Percentiles rank a stretch among this genome's conserved stretches.
Evolutionary conservation across 2,329 filamentous ascomycete genomes (phyloP).

Genomic region (Colletotrichum somersetense): DNA sequence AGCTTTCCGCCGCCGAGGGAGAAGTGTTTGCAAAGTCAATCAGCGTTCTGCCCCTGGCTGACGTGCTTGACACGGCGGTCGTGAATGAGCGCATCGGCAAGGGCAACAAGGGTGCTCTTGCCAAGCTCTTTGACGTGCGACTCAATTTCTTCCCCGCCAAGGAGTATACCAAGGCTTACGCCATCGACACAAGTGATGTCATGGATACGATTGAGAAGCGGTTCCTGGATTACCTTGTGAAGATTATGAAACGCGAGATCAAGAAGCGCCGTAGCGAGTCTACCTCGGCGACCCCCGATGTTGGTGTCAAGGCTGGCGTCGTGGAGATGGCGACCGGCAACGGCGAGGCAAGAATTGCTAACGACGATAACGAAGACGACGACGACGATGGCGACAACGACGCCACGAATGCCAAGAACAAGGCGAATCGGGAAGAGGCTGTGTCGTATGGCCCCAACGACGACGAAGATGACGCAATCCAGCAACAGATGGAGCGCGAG

Average conservation of each 20-base stretch:
- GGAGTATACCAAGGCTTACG: constrained; percentile 89
- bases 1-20: constrained; percentile 75
- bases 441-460: constrained; percentile 94
- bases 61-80: constrained; percentile 84
- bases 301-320: constrained; percentile 68
- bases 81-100: constrained; percentile 85
- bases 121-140: constrained; percentile 87
- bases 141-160: constrained; percentile 86
- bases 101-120: constrained; percentile 75
- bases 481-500: constrained; percentile 71
- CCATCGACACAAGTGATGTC: constrained; percentile 83
- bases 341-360: constrained; percentile 56
- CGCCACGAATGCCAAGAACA: constrained; percentile 79
- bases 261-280: constrained; percentile 80
- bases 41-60: constrained; percentile 84
- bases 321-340: constrained; percentile 62
- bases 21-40: constrained; percentile 92
- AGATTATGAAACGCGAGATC: constrained; percentile 80
- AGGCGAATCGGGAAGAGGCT: constrained; percentile 81
- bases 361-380: constrained; percentile 73
- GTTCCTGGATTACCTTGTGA: constrained; percentile 79
- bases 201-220: constrained; percentile 83
- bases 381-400: constrained; percentile 85
- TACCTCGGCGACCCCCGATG: constrained; percentile 80
- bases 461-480: constrained; percentile 86